Conservation (phyloP, 108 stramenopile species). For the Stephanodiscus minutulus region DNA sequence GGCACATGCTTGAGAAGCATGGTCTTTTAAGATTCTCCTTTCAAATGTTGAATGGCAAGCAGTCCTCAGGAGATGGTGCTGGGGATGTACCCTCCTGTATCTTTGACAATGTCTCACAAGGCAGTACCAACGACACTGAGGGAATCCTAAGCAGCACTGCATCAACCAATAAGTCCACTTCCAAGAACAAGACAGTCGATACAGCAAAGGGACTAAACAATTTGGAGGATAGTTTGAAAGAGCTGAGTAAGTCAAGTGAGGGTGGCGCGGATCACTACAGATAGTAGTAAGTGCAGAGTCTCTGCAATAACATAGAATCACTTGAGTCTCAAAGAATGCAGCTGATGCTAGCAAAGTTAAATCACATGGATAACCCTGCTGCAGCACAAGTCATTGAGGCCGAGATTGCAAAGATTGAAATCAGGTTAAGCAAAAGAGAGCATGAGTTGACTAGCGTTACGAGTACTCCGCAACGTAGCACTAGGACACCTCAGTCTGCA, state of each 20-base stretch:
- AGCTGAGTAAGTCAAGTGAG: background rate
- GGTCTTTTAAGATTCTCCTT: background rate
- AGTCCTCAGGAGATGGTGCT: background rate
- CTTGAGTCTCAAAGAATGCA: background rate
- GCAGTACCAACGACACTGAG: background rate
- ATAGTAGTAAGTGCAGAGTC: background rate
- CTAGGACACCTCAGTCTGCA: background rate
- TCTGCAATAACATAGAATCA: background rate
- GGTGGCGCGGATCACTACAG: background rate
- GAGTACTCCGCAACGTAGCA: background rate
- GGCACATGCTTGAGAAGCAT: slow-evolving; percentile 2
- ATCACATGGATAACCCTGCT: background rate
- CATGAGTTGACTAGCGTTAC: background rate
- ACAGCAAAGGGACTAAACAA: background rate
- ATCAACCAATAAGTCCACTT: background rate
- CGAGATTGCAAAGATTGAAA: background rate
- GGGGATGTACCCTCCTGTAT: background rate
- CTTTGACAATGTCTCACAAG: background rate
- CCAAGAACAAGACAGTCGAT: background rate
- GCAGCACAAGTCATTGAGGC: background rate
- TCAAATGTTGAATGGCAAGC: background rate
- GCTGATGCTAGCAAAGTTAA: background rate
- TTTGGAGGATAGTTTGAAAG: background rate
- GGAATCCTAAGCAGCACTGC: background rate
- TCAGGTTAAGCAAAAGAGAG: background rate